Conservation (phyloP, 495 filamentous ascomycete species). For the Glutinoglossum americanum region DNA sequence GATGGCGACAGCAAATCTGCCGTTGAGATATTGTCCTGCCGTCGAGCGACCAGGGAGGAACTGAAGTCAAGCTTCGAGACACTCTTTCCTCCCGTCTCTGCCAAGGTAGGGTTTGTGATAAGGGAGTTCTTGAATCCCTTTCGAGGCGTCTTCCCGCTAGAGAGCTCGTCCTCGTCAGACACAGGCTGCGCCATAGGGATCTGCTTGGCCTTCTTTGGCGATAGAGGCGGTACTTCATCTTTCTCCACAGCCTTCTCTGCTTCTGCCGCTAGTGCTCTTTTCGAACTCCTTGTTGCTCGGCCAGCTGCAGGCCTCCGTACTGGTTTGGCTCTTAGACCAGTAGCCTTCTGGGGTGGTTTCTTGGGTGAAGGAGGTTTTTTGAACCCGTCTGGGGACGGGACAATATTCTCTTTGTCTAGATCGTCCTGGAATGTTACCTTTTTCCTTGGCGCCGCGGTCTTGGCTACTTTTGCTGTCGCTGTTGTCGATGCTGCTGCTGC, state of each 20-base stretch:
- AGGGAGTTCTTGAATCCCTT: conserved; percentile 18
- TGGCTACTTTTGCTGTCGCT: background rate
- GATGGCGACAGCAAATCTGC: conserved; percentile 13
- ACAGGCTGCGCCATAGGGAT: conserved; percentile 20
- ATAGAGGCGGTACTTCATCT: conserved; percentile 18
- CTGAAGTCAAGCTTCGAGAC: conserved; percentile 19
- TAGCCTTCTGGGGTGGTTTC: conserved; percentile 11
- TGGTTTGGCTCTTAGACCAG: conserved; percentile 27
- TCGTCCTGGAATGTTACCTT: conserved; percentile 31
- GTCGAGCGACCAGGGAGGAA: conserved; percentile 12
- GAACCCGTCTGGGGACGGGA: conserved; percentile 5
- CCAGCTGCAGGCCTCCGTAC: conserved; percentile 21
- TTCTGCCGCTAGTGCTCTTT: background rate
- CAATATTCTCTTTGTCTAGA: conserved; percentile 19
- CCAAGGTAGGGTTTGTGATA: conserved; percentile 10
- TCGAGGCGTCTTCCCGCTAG: conserved; percentile 20
- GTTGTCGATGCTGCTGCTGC: background rate
- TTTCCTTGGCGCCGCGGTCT: conserved; percentile 24
- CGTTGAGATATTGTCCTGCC: background rate
- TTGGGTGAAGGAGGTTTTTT: conserved; percentile 11
- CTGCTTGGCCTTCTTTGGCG: conserved; percentile 33
- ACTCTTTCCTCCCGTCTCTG: background rate
- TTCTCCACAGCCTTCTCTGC: conserved; percentile 9
- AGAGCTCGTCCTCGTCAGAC: conserved; percentile 28
- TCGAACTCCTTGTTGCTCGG: background rate